Evolutionary conservation across 2,329 filamentous ascomycete genomes (phyloP).

Genomic region (Diaporthe batatas): DNA sequence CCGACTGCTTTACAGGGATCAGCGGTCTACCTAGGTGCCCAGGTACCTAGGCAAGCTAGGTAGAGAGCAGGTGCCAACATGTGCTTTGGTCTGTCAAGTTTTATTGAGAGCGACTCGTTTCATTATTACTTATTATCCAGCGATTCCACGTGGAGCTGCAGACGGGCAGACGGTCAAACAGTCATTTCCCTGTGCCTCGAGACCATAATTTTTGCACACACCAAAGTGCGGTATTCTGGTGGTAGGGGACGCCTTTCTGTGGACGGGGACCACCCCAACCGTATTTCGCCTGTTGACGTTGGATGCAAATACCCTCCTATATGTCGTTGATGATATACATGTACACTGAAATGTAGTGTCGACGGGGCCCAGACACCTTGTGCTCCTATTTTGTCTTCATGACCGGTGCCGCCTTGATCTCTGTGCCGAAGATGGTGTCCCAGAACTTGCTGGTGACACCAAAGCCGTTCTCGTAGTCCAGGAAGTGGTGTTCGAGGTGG

Average conservation of each 20-base stretch:
- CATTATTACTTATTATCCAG: slow-evolving; percentile 41
- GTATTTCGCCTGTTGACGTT: background rate
- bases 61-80: background rate
- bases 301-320: background rate
- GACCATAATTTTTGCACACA: background rate
- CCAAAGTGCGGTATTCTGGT: slow-evolving; percentile 13
- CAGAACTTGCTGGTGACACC: slow-evolving; percentile 97
- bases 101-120: slow-evolving; percentile 23
- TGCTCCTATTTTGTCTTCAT: slow-evolving; percentile 53
- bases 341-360: slow-evolving; percentile 38
- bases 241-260: background rate
- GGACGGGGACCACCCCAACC: slow-evolving; percentile 12
- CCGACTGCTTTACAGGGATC: background rate
- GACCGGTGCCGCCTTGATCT: slow-evolving; percentile 64
- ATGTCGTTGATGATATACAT: slow-evolving; percentile 34
- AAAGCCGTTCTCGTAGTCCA: slow-evolving; percentile 97
- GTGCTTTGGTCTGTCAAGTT: slow-evolving; percentile 22
- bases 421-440: slow-evolving; percentile 92
- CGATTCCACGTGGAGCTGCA: slow-evolving; percentile 21
- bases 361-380: background rate
- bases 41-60: too few species aligned
- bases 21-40: background rate
- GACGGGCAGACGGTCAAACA: background rate
- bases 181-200: background rate
- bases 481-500: slow-evolving; percentile 96